Conservation (phyloP, 805 yeast genomes). For the Candida rishiriensis region DNA sequence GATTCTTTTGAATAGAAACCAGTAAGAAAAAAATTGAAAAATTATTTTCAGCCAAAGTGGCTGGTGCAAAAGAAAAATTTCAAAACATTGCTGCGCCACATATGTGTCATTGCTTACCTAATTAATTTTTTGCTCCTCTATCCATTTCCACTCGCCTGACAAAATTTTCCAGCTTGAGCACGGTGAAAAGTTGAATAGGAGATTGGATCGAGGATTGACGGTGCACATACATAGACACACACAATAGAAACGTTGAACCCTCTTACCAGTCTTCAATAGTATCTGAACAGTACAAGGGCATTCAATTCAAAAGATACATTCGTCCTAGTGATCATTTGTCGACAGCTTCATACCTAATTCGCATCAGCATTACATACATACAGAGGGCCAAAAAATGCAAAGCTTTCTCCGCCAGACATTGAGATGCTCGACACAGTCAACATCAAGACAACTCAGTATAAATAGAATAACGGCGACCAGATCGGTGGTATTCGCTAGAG, state of each 20-base stretch:
- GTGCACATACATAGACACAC: too few relatives aligned
- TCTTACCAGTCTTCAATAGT: too few relatives aligned
- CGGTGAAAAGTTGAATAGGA: background rate
- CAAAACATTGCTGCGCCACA: too few relatives aligned
- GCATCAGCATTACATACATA: background rate
- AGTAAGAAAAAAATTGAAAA: too few relatives aligned
- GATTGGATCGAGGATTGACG: too few relatives aligned
- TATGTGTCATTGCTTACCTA: too few relatives aligned
- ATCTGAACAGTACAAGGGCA: too few relatives aligned
- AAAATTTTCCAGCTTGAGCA: slow-evolving; percentile 13
- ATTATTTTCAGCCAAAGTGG: too few relatives aligned
- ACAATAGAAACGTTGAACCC: too few relatives aligned
- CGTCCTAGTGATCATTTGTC: background rate
- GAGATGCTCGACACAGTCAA: background rate
- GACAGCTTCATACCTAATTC: background rate
- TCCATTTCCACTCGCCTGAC: slow-evolving; percentile 10
- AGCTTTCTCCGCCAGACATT: slow-evolving; percentile 3
- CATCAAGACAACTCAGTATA: slow-evolving; percentile 1
- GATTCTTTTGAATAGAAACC: too few relatives aligned
- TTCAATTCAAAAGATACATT: too few relatives aligned
- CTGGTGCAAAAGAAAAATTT: too few relatives aligned
- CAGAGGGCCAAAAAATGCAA: slow-evolving; percentile 3
- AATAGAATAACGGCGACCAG: slow-evolving; percentile 11
- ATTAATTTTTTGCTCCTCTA: slow-evolving; percentile 2
- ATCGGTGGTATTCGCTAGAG: slow-evolving; percentile 39